Evolutionary conservation across 495 filamentous ascomycete species (phyloP), one percentile per base, ranked within the genome.

Genomic region (Schizothecium vesticola): DNA sequence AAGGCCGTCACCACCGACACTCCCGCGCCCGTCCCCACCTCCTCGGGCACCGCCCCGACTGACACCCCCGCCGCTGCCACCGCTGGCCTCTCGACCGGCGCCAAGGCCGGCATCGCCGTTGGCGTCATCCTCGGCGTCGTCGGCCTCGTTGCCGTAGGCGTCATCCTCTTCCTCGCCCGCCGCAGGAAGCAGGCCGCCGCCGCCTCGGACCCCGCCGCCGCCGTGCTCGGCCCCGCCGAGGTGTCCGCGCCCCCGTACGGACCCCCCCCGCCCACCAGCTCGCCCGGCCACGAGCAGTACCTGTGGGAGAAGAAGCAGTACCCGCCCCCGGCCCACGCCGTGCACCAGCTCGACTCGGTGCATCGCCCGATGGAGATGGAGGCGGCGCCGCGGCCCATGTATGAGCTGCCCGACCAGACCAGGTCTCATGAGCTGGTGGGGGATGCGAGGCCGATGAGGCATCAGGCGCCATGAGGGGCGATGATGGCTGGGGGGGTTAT

Each of bases 41-140:
- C 68, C 12, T 25, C 28, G 4, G 26, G 63, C 0, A 43, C 67
- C 7, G 5, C 10, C 6, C 55, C 65, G 12, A 31, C 59, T 4
- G 36, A 66, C 36, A 36, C 58, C 5, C 8, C 62, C 2, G 56
- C 57, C n/a, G 60, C 65, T 5, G 57, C 63, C 4, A 62, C 26
- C 5, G 24, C 26, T 26, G 74, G 73, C 5, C 75, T 80, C 13
- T 78, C 77, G 4, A 64, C 70, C 4, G 77, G 74, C 12, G 77
- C 78, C 64, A 80, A 80, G 63, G 76, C 73, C 3, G 78, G 79
- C 57, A 72, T 82, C 21, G 79, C 75, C 16, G 73, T 77, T 3
- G 80, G 79, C 19, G 75, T 80, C 36, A 61, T 70, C 9, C 68
- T 80, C 10, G 78, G 70, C 26, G 69, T 72, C 56, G 63, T 78